Percentiles rank a stretch among this genome's conserved stretches.
Conservation (phyloP, 345 rosid species). For the Citrus cavaleriei region DNA sequence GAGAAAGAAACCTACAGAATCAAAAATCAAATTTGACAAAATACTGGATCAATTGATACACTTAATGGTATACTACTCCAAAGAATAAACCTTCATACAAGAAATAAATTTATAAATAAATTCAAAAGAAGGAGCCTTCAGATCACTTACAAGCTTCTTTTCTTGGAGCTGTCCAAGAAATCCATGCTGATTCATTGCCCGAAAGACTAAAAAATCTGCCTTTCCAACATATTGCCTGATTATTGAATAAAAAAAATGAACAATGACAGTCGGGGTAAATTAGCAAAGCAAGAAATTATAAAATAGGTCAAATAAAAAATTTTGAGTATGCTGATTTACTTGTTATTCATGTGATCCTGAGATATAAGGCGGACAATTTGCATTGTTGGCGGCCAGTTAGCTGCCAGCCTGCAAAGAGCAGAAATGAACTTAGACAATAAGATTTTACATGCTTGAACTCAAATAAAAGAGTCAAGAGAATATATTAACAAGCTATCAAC, state of each 20-base stretch:
- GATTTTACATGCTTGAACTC: background rate
- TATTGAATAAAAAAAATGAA: conserved; percentile 10
- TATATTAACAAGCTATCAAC: background rate
- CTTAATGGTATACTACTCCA: background rate
- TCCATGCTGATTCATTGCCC: conserved; percentile 95
- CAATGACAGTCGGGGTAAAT: conserved; percentile 12
- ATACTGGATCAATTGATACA: background rate
- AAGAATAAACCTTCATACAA: background rate
- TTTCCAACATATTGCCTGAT: conserved; percentile 92
- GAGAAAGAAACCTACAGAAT: background rate
- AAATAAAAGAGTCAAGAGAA: background rate
- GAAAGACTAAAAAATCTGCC: conserved; percentile 93
- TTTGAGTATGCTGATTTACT: conserved; percentile 42
- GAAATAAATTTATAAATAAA: background rate
- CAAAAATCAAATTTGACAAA: background rate
- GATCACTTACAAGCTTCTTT: conserved; percentile 88
- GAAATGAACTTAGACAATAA: conserved; percentile 9
- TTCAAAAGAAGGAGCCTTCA: conserved; percentile 7
- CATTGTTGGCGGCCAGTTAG: conserved; percentile 92
- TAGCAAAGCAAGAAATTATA: background rate
- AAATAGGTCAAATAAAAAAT: conserved; percentile 1
- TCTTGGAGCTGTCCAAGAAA: conserved; percentile 94
- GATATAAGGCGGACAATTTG: conserved; percentile 96
- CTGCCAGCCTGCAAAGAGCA: conserved; percentile 75
- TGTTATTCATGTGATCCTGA: conserved; percentile 98